A percentile compares a stretch with the other conserved stretches of the same genome.
Evolutionary conservation across 176 grass and related monocot genomes (phyloP).

Genomic region (Elaeis guineensis): DNA sequence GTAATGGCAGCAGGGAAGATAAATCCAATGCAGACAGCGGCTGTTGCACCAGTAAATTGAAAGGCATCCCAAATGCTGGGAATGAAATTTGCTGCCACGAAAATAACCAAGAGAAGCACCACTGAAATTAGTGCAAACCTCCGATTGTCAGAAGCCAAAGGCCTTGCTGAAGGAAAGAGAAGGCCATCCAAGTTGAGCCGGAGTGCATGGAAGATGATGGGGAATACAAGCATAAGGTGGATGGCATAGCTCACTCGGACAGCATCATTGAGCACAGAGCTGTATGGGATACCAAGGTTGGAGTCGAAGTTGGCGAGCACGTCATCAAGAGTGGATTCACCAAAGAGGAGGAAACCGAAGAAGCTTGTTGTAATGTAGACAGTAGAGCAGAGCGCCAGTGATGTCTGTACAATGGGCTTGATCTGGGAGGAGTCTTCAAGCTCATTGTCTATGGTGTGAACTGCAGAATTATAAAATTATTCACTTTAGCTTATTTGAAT

Average conservation of each 20-base stretch:
- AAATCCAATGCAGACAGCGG: constrained; percentile 91
- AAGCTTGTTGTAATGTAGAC: constrained; percentile 86
- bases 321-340: constrained; percentile 68
- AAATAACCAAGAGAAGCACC: constrained; percentile 57
- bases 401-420: constrained; percentile 75
- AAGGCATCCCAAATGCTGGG: constrained; percentile 99
- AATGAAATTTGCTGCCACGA: constrained; percentile 78
- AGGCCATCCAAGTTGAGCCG: constrained; percentile 86
- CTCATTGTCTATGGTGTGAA: constrained; percentile 82
- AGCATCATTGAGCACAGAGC: constrained; percentile 59
- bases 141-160: constrained; percentile 53
- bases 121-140: constrained; percentile 60
- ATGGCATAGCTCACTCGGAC: constrained; percentile 86
- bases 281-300: constrained; percentile 85
- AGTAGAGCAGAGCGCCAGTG: constrained; percentile 59
- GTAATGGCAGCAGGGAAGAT: constrained; percentile 88
- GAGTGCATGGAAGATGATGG: constrained; percentile 95
- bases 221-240: constrained; percentile 97
- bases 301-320: constrained; percentile 93
- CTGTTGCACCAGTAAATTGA: constrained; percentile 91
- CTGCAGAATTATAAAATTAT: constrained; percentile 37
- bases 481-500: constrained; percentile 7
- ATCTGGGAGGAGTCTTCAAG: constrained; percentile 75
- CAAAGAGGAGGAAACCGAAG: constrained; percentile 88
- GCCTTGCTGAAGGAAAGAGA: constrained; percentile 46